phyloP scores from a whole-genome alignment of 768 basidiomycete species.

The Russula sp. region DNA sequence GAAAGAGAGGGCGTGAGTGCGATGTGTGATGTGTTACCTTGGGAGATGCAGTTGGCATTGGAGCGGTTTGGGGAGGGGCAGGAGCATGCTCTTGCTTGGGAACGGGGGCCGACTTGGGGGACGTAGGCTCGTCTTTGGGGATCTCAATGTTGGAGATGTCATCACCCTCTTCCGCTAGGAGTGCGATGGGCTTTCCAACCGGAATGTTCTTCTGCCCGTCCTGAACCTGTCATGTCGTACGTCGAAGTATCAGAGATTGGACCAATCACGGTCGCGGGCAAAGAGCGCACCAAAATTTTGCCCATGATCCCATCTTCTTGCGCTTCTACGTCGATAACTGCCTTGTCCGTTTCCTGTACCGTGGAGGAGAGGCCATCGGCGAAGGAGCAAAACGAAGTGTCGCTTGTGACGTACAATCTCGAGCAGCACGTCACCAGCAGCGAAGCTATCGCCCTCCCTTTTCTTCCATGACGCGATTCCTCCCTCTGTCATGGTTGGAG shows the following conservation, averaged over 20 bases:
- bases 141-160: conserved; percentile 80
- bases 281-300: conserved; percentile 74
- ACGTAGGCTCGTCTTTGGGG: conserved; percentile 39
- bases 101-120: conserved; percentile 11
- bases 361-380: neutral
- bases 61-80: conserved; percentile 26
- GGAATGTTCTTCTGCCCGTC: conserved; percentile 82
- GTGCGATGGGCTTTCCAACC: conserved; percentile 85
- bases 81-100: conserved; percentile 27
- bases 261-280: neutral
- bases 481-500: conserved; percentile 94
- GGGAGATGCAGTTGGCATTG: conserved; percentile 30
- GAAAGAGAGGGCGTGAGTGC: conserved; percentile 74
- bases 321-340: conserved; percentile 97
- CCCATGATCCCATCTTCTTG: conserved; percentile 94
- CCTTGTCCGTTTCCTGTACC: conserved; percentile 86
- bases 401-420: conserved; percentile 65
- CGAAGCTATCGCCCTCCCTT: conserved; percentile 73
- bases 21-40: conserved; percentile 32
- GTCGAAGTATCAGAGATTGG: neutral
- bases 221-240: conserved; percentile 40
- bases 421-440: conserved; percentile 77
- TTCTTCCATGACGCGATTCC: conserved; percentile 90
- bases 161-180: conserved; percentile 94
- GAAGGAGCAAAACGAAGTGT: neutral